These are phyloP conservation scores for Fraxinus albicans DNA, from an alignment of 305 asterid genomes.

Conservation along the genomic window DNA sequence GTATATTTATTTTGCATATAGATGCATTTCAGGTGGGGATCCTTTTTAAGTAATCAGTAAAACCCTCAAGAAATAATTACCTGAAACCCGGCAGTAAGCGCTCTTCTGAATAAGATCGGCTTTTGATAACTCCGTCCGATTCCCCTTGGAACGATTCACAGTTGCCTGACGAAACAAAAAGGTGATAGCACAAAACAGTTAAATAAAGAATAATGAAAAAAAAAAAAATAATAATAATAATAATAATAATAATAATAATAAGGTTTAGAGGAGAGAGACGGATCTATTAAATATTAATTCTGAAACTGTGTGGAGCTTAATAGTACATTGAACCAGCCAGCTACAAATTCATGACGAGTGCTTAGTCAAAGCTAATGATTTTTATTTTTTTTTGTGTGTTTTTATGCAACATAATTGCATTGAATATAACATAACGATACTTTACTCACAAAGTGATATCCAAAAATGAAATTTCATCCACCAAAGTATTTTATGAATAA, in stretches of 20 bases:
- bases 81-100: constrained; percentile 86
- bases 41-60: neutral
- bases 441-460: neutral
- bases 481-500: neutral
- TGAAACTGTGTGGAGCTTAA: neutral
- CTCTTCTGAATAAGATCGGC: constrained; percentile 82
- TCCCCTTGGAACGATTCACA: constrained; percentile 92
- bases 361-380: neutral
- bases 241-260: too few species aligned
- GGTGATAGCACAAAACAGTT: neutral
- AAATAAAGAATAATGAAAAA: neutral
- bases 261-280: neutral
- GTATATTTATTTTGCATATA: neutral
- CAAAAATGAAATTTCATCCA: neutral
- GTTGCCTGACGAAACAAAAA: constrained; percentile 58
- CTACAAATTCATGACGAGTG: neutral
- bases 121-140: constrained; percentile 76
- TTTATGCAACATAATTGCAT: neutral
- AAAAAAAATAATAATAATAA: too few species aligned
- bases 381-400: neutral
- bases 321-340: neutral
- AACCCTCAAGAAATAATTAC: constrained; percentile 32
- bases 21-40: neutral
- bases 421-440: neutral
- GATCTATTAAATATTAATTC: neutral